Evolutionary conservation across 768 basidiomycete species (phyloP).

Genomic region (Dioszegia crocea): DNA sequence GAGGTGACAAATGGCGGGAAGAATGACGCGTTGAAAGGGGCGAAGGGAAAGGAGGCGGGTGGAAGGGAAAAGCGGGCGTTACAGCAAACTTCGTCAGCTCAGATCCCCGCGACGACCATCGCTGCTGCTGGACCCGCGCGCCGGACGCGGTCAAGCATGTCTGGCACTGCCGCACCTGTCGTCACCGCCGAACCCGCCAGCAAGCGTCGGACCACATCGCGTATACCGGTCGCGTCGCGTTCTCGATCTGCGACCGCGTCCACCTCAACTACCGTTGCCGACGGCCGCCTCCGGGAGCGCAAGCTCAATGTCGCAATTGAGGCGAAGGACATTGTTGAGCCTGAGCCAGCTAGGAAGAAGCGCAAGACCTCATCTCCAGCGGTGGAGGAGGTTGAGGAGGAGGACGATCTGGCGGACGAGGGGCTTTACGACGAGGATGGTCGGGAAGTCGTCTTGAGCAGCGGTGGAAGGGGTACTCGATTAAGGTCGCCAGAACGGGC

Average conservation of each 20-base stretch:
- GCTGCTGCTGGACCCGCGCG: not conserved
- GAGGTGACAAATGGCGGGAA: slow-evolving; percentile 40
- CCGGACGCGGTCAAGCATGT: slow-evolving; percentile 6
- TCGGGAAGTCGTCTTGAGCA: slow-evolving; percentile 33
- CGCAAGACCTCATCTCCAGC: slow-evolving; percentile 37
- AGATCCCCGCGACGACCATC: not conserved
- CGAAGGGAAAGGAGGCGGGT: not conserved
- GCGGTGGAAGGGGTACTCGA: slow-evolving; percentile 26
- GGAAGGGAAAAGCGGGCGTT: not conserved
- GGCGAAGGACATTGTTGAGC: slow-evolving; percentile 10
- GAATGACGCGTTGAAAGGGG: not conserved
- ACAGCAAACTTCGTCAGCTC: slow-evolving; percentile 1
- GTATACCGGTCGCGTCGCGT: slow-evolving; percentile 15
- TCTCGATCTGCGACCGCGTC: slow-evolving; percentile 36
- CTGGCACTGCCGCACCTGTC: not conserved
- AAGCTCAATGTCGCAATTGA: slow-evolving; percentile 13
- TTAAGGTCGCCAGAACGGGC: slow-evolving; percentile 15
- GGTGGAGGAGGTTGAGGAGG: slow-evolving; percentile 52
- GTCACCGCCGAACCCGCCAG: not conserved
- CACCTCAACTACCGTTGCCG: slow-evolving; percentile 16
- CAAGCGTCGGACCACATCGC: slow-evolving; percentile 13
- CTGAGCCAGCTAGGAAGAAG: slow-evolving; percentile 30
- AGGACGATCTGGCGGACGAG: slow-evolving; percentile 64
- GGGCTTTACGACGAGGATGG: slow-evolving; percentile 57
- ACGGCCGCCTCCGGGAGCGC: slow-evolving; percentile 21